phyloP scores from a whole-genome alignment of 2,329 filamentous ascomycete genomes.

The Elsinoe fawcettii region DNA sequence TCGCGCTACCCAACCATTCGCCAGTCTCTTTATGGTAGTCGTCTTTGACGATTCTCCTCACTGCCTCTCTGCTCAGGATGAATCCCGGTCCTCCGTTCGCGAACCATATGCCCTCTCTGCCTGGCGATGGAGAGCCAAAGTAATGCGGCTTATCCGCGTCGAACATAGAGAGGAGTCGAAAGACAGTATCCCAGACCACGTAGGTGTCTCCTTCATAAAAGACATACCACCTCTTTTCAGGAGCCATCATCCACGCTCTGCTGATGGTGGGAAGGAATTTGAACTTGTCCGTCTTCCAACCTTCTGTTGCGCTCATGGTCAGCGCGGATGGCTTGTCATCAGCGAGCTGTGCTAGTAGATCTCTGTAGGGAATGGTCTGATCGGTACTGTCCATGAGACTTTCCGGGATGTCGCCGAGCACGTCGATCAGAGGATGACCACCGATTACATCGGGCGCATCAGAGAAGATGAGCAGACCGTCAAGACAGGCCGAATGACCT shows the following conservation, averaged over 20 bases:
- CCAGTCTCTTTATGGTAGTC: slow-evolving; percentile 27
- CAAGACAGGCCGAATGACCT: slow-evolving; percentile 47
- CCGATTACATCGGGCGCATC: slow-evolving; percentile 40
- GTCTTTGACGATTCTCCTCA: slow-evolving; percentile 35
- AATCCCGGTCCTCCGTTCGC: slow-evolving; percentile 45
- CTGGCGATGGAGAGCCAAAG: slow-evolving; percentile 42
- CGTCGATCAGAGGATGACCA: slow-evolving; percentile 27
- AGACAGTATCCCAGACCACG: slow-evolving; percentile 35
- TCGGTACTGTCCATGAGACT: background rate
- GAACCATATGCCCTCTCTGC: slow-evolving; percentile 34
- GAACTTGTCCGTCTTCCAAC: slow-evolving; percentile 46
- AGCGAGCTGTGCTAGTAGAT: background rate
- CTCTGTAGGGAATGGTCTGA: background rate
- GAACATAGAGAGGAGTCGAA: slow-evolving; percentile 41
- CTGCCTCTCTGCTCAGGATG: slow-evolving; percentile 39
- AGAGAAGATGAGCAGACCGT: slow-evolving; percentile 41
- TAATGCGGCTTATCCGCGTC: slow-evolving; percentile 37
- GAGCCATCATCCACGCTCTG: slow-evolving; percentile 40
- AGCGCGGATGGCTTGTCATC: background rate
- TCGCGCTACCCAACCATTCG: slow-evolving; percentile 34
- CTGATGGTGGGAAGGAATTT: slow-evolving; percentile 48
- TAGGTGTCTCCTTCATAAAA: slow-evolving; percentile 49
- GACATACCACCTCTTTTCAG: slow-evolving; percentile 44
- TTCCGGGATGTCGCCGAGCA: slow-evolving; percentile 16
- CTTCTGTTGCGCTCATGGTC: slow-evolving; percentile 23